Conservation (phyloP, 2,329 filamentous ascomycete genomes). For the Talaromyces sp. region DNA sequence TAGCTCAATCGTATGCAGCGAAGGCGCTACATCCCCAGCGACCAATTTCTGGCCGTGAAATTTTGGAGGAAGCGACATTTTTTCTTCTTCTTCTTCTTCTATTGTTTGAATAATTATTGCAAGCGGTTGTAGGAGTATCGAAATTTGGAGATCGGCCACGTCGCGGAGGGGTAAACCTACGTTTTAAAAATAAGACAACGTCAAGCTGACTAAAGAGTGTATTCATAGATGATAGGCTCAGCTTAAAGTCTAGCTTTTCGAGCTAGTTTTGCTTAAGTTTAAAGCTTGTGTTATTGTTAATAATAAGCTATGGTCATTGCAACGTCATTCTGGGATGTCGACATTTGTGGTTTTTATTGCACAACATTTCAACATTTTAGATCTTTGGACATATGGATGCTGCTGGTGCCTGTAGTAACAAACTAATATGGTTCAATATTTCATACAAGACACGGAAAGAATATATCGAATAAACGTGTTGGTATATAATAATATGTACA, state of each 20-base stretch:
- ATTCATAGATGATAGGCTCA: not conserved
- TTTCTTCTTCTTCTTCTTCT: conserved; percentile 19
- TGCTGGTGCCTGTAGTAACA: no score
- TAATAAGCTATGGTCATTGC: not conserved
- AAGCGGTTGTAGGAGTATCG: not conserved
- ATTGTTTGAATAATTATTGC: not conserved
- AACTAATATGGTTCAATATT: no score
- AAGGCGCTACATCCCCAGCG: conserved; percentile 13
- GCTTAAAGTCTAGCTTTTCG: no score
- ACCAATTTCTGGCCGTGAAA: conserved; percentile 48
- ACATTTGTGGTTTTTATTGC: not conserved
- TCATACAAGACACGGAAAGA: no score
- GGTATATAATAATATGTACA: not conserved
- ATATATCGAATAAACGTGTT: not conserved
- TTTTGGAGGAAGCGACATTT: conserved; percentile 55
- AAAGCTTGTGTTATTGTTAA: not conserved
- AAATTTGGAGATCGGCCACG: not conserved
- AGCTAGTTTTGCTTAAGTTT: no score
- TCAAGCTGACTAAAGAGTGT: not conserved
- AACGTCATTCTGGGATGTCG: not conserved
- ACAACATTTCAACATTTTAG: not conserved
- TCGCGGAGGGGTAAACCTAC: not conserved
- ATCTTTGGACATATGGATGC: not conserved
- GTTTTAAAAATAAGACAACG: not conserved
- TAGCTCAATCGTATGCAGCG: conserved; percentile 32